Base-by-base conservation (phyloP, 495 filamentous ascomycete genomes). In the Talaromyces thailandensis region DNA sequence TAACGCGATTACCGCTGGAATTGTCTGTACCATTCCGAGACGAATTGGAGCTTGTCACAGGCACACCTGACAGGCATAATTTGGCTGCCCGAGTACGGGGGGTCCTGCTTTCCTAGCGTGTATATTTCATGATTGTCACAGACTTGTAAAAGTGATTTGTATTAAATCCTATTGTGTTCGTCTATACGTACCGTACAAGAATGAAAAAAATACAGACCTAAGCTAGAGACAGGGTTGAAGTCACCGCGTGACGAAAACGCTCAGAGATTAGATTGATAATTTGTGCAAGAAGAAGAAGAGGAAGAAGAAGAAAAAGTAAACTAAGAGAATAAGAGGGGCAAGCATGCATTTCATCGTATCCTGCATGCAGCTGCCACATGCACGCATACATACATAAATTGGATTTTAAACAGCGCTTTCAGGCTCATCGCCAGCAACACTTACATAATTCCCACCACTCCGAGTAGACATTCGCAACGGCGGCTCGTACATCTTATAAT, bases 401-500 rank as follows among this genome's bases (percentile, higher is more conserved):
- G 40, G 16, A 2, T 18, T 8, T 60, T 26, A 45, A 18, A 45
- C 43, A 26, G 58, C 35, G 68, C 65, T 68, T 56, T 71, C 75
- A 16, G 69, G 69, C 32, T 78, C 77, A 24, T 79, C 76, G 32
- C 63, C 68, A 16, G 75, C 75, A 62, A 79, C 67, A 62, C 78
- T 78, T 18, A 69, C 74, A 62, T 80, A 80, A 14, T 48, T 64
- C 4, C 45, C 58, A 8, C 45, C 58, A 8, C 61, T 61, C 12
- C 67, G 58, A 11, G 66, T 61, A 4, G 74, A 81, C 82, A 88
- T 89, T 57, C 85, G 80, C 25, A 78, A 70, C 6, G 93, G 94
- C 5, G 85, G 83, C 68, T 96, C 93, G 75, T 96, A 98, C 81
- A 98, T 85, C 37, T 81, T 84, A 23, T 90, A 88, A 71, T 96